phyloP scores from a whole-genome alignment of 306 rosid species.

The Aeschynomene evenia region DNA sequence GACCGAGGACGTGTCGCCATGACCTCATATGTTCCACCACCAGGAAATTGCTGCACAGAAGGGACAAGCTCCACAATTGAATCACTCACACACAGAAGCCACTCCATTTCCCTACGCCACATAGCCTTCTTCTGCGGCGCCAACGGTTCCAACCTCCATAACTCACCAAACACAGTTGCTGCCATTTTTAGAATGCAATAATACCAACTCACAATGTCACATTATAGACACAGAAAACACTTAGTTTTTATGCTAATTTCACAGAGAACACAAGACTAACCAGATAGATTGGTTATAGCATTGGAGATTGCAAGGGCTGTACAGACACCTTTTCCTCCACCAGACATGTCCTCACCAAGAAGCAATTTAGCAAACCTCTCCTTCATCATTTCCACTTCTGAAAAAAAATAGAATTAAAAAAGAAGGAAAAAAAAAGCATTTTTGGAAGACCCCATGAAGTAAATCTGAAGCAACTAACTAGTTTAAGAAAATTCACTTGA shows the following conservation, averaged over 20 bases:
- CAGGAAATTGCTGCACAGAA: slow-evolving; percentile 81
- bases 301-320: slow-evolving; percentile 94
- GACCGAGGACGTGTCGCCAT: slow-evolving; percentile 80
- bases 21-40: slow-evolving; percentile 86
- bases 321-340: slow-evolving; percentile 99
- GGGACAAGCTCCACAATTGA: slow-evolving; percentile 91
- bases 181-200: slow-evolving; percentile 29
- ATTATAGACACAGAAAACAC: background rate
- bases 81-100: slow-evolving; percentile 84
- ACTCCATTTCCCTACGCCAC: slow-evolving; percentile 95
- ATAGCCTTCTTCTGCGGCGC: slow-evolving; percentile 73
- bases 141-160: slow-evolving; percentile 91
- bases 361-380: slow-evolving; percentile 90
- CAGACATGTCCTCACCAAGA: slow-evolving; percentile 96
- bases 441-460: background rate
- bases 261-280: slow-evolving; percentile 36
- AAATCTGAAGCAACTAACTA: background rate
- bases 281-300: slow-evolving; percentile 93
- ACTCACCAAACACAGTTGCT: slow-evolving; percentile 92
- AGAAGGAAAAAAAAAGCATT: too few relatives aligned
- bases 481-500: too few relatives aligned
- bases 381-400: slow-evolving; percentile 93
- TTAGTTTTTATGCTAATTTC: background rate
- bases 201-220: slow-evolving; percentile 11
- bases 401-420: background rate